Conservation (phyloP, 1,139 yeast species). For the Debaryomyces psychrophilus region DNA sequence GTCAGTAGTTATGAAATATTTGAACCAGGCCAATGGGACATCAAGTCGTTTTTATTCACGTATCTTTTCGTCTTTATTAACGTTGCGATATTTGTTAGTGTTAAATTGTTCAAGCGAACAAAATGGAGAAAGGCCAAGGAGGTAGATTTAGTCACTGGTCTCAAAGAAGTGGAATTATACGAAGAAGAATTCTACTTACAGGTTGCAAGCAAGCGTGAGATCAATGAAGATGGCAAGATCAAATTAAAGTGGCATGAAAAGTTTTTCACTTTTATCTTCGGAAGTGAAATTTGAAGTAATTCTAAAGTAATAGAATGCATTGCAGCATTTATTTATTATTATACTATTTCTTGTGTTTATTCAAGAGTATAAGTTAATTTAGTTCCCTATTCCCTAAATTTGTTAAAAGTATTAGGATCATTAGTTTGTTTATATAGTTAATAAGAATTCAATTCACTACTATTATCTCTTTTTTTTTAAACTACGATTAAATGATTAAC, state of each 20-base stretch:
- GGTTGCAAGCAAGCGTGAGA: conserved; percentile 18
- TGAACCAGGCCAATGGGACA: conserved; percentile 63
- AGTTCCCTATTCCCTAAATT: neutral
- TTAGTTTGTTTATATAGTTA: neutral
- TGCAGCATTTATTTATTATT: neutral
- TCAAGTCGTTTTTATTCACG: conserved; percentile 62
- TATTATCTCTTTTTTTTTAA: neutral
- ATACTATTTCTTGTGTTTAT: neutral
- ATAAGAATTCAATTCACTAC: neutral
- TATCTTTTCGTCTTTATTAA: conserved; percentile 71
- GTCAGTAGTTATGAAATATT: conserved; percentile 71
- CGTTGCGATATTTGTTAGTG: conserved; percentile 55
- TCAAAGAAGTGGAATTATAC: conserved; percentile 49
- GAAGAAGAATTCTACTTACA: conserved; percentile 35
- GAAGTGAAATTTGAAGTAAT: conserved; percentile 23
- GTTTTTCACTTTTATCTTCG: conserved; percentile 24
- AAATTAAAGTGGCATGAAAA: conserved; percentile 16
- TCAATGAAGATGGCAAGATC: conserved; percentile 20
- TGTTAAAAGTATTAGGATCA: neutral
- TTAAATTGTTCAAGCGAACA: conserved; percentile 59
- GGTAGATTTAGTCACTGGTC: conserved; percentile 45
- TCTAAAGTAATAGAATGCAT: neutral
- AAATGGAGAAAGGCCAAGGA: conserved; percentile 52
- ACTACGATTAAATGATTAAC: neutral
- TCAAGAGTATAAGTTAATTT: neutral